These are phyloP conservation scores for Silene uniflora DNA, from an alignment of 148 eudicot species.

Conservation along the genomic window DNA sequence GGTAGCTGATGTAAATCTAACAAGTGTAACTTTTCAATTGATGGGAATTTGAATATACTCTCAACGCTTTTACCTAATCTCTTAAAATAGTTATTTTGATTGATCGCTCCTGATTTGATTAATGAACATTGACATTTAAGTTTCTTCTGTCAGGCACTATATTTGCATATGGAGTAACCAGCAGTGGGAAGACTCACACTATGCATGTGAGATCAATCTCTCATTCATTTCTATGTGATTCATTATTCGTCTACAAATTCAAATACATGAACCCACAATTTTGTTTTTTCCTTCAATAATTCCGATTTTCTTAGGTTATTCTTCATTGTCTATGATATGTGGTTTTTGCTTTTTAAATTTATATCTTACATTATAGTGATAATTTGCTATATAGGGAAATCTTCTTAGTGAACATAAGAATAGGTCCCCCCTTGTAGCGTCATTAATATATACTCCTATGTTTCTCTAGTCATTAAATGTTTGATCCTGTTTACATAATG, in stretches of 20 bases:
- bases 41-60: not conserved
- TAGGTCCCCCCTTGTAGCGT: not conserved
- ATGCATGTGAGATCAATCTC: conserved; percentile 71
- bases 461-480: not conserved
- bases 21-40: too few species aligned
- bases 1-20: too few species aligned
- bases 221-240: conserved; percentile 8
- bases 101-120: conserved; percentile 10
- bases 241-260: not conserved
- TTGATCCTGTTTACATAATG: conserved; percentile 4
- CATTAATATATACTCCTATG: not conserved
- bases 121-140: conserved; percentile 11
- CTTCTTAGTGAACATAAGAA: not conserved
- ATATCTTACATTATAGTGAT: not conserved
- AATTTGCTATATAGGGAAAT: not conserved
- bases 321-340: not conserved
- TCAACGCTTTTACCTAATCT: not conserved
- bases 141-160: conserved; percentile 65
- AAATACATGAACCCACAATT: not conserved
- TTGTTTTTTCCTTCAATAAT: not conserved
- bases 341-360: not conserved
- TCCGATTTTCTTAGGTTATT: not conserved
- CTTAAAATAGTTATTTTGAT: not conserved
- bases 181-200: conserved; percentile 98
- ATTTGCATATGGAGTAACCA: conserved; percentile 96